A percentile compares a stretch with the other conserved stretches of the same genome.
Evolutionary conservation across 768 basidiomycete species (phyloP).

Genomic region (Lactarius evosmus): DNA sequence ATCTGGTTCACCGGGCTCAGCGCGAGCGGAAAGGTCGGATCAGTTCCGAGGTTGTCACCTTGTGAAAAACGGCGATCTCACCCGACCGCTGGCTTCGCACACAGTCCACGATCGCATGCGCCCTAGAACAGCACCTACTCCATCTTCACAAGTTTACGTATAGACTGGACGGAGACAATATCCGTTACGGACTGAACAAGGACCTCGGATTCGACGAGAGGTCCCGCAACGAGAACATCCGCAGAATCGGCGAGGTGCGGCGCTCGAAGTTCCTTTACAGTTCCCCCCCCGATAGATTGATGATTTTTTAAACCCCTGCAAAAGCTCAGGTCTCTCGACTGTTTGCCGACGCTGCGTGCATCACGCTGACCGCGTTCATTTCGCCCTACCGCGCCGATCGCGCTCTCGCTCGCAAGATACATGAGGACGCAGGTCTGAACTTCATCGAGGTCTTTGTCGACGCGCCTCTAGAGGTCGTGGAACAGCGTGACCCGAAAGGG

Average conservation of each 20-base stretch:
- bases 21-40: slow-evolving; percentile 84
- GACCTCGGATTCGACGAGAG: slow-evolving; percentile 92
- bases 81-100: background rate
- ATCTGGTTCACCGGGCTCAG: slow-evolving; percentile 93
- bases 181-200: slow-evolving; percentile 95
- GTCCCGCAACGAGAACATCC: slow-evolving; percentile 93
- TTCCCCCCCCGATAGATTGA: background rate
- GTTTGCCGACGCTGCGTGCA: slow-evolving; percentile 83
- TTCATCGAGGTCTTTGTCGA: slow-evolving; percentile 97
- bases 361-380: slow-evolving; percentile 94
- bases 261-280: slow-evolving; percentile 1
- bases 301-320: slow-evolving; percentile 15
- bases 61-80: background rate
- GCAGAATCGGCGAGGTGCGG: slow-evolving; percentile 89
- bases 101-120: slow-evolving; percentile 95
- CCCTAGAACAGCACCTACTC: slow-evolving; percentile 92
- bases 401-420: slow-evolving; percentile 74
- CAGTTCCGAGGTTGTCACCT: background rate
- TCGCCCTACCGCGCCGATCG: slow-evolving; percentile 95
- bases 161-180: slow-evolving; percentile 93
- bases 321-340: slow-evolving; percentile 81
- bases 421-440: slow-evolving; percentile 64
- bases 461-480: slow-evolving; percentile 83
- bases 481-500: slow-evolving; percentile 94
- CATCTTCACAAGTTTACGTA: slow-evolving; percentile 84